Evolutionary conservation across 345 rosid species (phyloP).

Genomic region (Lumnitzera littorea): DNA sequence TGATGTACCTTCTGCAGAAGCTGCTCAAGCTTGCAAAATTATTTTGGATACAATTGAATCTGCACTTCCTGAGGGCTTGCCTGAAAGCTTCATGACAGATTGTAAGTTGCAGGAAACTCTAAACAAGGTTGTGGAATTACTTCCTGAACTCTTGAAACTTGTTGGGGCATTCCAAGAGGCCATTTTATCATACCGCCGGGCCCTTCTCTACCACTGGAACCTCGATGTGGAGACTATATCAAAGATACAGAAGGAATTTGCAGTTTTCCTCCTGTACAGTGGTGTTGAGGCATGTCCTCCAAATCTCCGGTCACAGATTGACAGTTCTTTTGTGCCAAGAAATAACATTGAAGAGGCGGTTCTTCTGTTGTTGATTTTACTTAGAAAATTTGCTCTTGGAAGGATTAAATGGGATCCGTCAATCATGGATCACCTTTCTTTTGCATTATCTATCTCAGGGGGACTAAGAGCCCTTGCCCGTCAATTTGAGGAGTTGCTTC

Average conservation of each 20-base stretch:
- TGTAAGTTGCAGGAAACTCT: constrained; percentile 46
- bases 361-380: constrained; percentile 44
- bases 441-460: constrained; percentile 55
- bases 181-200: constrained; percentile 47
- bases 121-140: constrained; percentile 59
- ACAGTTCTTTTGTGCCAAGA: constrained; percentile 56
- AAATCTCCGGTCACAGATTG: constrained; percentile 52
- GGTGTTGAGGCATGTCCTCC: constrained; percentile 66
- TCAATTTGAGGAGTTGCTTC: constrained; percentile 53
- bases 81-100: constrained; percentile 35
- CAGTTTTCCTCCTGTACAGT: constrained; percentile 55
- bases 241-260: constrained; percentile 54
- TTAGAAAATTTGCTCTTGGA: constrained; percentile 40
- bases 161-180: constrained; percentile 48
- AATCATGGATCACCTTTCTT: constrained; percentile 58
- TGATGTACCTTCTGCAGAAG: constrained; percentile 38
- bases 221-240: constrained; percentile 45
- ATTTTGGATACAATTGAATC: constrained; percentile 59
- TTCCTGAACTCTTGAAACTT: constrained; percentile 69
- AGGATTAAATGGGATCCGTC: constrained; percentile 59
- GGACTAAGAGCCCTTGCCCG: constrained; percentile 42
- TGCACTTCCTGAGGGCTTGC: constrained; percentile 67
- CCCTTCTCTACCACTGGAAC: constrained; percentile 62
- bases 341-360: constrained; percentile 64
- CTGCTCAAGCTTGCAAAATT: constrained; percentile 62